phyloP scores from a whole-genome alignment of 495 filamentous ascomycete species.

The Amniculicola lignicola region DNA sequence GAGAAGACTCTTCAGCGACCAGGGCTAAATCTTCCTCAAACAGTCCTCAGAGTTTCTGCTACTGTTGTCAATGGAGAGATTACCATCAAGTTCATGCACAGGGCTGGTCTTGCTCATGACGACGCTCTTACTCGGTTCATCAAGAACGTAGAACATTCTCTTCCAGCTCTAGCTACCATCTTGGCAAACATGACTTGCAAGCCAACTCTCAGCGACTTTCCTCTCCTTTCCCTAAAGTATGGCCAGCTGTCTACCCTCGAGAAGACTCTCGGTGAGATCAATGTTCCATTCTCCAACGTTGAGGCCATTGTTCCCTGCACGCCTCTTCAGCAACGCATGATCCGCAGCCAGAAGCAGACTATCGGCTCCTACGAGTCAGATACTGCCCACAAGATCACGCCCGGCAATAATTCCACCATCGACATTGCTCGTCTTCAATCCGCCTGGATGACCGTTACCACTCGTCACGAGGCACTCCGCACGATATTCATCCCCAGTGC shows the following conservation, averaged over 20 bases:
- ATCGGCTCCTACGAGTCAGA: conserved; percentile 49
- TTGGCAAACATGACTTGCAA: conserved; percentile 50
- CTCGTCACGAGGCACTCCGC: conserved; percentile 52
- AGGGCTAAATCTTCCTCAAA: background rate
- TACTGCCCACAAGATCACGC: conserved; percentile 47
- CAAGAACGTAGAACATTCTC: conserved; percentile 52
- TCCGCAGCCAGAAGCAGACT: conserved; percentile 50
- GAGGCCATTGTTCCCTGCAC: conserved; percentile 47
- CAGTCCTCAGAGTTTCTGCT: conserved; percentile 57
- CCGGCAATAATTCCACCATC: conserved; percentile 32
- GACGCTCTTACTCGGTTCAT: conserved; percentile 57
- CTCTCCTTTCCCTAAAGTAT: conserved; percentile 36
- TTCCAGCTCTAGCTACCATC: conserved; percentile 49
- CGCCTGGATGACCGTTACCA: conserved; percentile 54
- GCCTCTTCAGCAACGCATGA: conserved; percentile 46
- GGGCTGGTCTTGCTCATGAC: conserved; percentile 56
- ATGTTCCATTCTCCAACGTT: conserved; percentile 45
- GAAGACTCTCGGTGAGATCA: conserved; percentile 38
- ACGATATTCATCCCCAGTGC: conserved; percentile 55
- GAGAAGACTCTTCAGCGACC: conserved; percentile 2
- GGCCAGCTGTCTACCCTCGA: conserved; percentile 47
- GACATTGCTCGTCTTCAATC: conserved; percentile 43
- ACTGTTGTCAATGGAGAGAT: conserved; percentile 59
- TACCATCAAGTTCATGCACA: conserved; percentile 62
- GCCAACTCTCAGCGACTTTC: conserved; percentile 46